Evolutionary conservation across 805 yeast genomes (phyloP), one percentile per base, ranked within the genome.

Genomic region (Jamesozyma hellenica): DNA sequence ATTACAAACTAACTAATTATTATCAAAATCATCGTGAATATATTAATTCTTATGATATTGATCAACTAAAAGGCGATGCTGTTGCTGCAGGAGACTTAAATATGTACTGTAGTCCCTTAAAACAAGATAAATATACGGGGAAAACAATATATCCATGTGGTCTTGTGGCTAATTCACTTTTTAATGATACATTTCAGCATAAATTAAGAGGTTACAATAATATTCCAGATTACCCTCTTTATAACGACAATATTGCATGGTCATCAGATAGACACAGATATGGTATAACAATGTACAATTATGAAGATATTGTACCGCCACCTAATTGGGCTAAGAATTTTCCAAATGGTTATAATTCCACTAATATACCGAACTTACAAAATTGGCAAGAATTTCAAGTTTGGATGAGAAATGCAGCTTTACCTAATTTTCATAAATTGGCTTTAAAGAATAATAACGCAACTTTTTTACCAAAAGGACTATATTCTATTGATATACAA

Each of bases 11-110:
- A 53, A 87, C 96, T 26, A 86, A 86, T 57, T 92, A 87, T 61
- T 87, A 73, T 61, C 97, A 92, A 60, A 90, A 92, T 61, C 97
- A 90, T 65, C 75, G 98, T 45, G 83, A 92, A 46, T 92, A 87
- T 56, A 96, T 90, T 27, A 79, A 77, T 46, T 82, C 94, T 10
- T 82, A 72, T 60, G 94, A 87, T 58, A 73, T 81, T 59, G 68
- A 72, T 31, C 98, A 90, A 63, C 58, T 90, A 38, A 75, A 77
- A 43, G 98, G 98, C 3, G 58, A 72, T 21, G 84, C 87, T 3
- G 77, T 82, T 7, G 38, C 69, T 0, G 65, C 66, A 3, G 67
- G 61, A 28, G 69, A 64, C 35, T 59, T 92, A 15, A 69, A 64
- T 38, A 53, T 60, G 35, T 65, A 61, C 41, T 64, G 67, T 37